Conservation (phyloP, 2,329 filamentous ascomycete genomes). For the Exophiala phaeomuriformis region DNA sequence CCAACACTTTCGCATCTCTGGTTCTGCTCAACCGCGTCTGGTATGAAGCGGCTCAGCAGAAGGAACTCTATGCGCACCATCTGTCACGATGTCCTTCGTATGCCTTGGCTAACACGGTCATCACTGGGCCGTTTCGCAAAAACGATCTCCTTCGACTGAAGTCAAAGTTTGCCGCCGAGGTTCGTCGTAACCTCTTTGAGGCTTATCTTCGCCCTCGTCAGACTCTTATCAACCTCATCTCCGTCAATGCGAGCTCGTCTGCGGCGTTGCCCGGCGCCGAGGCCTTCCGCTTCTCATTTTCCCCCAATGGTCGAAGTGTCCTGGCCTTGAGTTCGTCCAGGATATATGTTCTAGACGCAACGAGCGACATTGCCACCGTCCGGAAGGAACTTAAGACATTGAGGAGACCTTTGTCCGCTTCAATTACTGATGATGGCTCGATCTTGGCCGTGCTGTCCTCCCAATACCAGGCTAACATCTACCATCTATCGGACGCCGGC, state of each 20-base stretch:
- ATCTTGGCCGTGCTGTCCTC: constrained; percentile 72
- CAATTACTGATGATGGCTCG: constrained; percentile 70
- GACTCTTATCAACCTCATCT: constrained; percentile 71
- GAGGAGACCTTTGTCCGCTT: constrained; percentile 66
- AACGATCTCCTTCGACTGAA: constrained; percentile 54
- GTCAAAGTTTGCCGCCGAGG: constrained; percentile 59
- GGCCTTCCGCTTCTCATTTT: constrained; percentile 76
- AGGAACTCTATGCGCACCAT: constrained; percentile 42
- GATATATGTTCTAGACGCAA: constrained; percentile 69
- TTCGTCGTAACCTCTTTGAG: constrained; percentile 70
- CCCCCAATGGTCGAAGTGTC: constrained; percentile 64
- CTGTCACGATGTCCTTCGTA: constrained; percentile 40
- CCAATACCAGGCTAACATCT: constrained; percentile 80
- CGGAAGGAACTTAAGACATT: constrained; percentile 72
- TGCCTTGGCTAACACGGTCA: constrained; percentile 33
- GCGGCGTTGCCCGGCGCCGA: constrained; percentile 73
- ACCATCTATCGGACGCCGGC: constrained; percentile 58
- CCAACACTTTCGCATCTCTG: constrained; percentile 43
- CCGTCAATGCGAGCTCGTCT: constrained; percentile 74
- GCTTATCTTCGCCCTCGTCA: constrained; percentile 63
- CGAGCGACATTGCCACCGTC: constrained; percentile 53
- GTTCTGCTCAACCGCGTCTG: constrained; percentile 40
- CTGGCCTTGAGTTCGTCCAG: constrained; percentile 79
- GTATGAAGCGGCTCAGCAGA: constrained; percentile 38
- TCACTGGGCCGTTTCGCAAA: constrained; percentile 33